These are phyloP conservation scores for Exophiala oligosperma DNA, from an alignment of 2,329 filamentous ascomycete species.

Conservation along the genomic window DNA sequence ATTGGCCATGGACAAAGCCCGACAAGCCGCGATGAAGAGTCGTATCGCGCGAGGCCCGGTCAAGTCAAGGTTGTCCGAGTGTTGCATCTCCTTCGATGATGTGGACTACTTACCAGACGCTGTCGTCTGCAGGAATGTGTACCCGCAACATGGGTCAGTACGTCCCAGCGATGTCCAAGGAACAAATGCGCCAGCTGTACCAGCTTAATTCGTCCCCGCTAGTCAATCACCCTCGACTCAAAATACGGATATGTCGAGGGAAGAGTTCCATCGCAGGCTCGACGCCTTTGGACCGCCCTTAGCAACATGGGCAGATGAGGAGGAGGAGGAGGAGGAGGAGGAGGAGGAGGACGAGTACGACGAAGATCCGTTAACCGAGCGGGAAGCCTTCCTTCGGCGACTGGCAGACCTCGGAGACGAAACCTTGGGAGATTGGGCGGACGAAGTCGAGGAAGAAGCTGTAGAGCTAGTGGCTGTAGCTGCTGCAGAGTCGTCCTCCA, in stretches of 20 bases:
- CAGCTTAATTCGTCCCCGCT: too few species aligned
- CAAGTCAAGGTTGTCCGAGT: constrained; percentile 7
- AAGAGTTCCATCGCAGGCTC: not conserved
- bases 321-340: not conserved
- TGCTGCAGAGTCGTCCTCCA: too few species aligned
- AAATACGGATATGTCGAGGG: not conserved
- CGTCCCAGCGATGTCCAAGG: too few species aligned
- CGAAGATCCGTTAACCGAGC: not conserved
- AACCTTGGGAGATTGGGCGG: not conserved
- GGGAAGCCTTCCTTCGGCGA: not conserved
- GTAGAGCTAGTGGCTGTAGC: too few species aligned
- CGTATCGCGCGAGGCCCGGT: constrained; percentile 4
- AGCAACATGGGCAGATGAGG: not conserved
- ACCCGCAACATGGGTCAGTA: too few species aligned
- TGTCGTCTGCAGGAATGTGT: not conserved
- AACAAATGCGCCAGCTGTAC: too few species aligned
- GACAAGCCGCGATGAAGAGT: constrained; percentile 7
- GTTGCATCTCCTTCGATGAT: constrained; percentile 6
- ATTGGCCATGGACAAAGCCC: constrained; percentile 4
- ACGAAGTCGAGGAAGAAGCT: not conserved
- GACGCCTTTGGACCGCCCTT: not conserved
- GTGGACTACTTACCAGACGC: not conserved
- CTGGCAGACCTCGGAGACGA: not conserved
- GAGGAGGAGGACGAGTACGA: not conserved
- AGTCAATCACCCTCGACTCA: not conserved